Percentiles rank a stretch among this genome's conserved stretches.
Evolutionary conservation across 148 eudicot species (phyloP).

Genomic region (Vaccinium darrowii): DNA sequence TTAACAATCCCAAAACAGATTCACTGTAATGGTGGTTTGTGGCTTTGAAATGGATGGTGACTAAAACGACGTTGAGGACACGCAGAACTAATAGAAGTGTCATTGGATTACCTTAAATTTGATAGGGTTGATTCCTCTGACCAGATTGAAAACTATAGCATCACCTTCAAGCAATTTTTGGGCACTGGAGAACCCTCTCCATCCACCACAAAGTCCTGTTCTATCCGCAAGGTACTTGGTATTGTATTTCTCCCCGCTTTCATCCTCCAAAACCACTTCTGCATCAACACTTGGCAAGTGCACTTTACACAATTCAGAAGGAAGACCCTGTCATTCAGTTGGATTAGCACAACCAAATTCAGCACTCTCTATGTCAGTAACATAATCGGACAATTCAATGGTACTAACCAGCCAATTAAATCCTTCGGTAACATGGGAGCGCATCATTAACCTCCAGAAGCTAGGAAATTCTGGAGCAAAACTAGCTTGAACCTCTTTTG

Average conservation of each 20-base stretch:
- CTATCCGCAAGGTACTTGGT: constrained; percentile 14
- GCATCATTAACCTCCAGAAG: not conserved
- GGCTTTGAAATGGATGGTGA: not conserved
- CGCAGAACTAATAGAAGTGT: not conserved
- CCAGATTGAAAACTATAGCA: constrained; percentile 25
- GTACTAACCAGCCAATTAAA: not conserved
- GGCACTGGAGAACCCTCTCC: constrained; percentile 17
- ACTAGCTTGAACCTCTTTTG: not conserved
- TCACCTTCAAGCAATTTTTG: constrained; percentile 28
- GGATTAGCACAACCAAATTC: not conserved
- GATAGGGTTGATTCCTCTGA: not conserved
- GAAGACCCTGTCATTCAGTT: constrained; percentile 24
- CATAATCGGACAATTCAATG: not conserved
- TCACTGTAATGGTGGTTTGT: not conserved
- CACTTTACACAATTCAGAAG: constrained; percentile 16
- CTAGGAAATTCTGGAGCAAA: not conserved
- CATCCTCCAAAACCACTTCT: constrained; percentile 20
- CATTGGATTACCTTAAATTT: not conserved
- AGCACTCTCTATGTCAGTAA: not conserved
- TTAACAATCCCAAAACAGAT: not conserved
- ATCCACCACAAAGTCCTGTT: constrained; percentile 26
- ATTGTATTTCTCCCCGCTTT: constrained; percentile 15
- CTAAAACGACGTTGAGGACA: not conserved
- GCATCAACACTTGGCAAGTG: constrained; percentile 16
- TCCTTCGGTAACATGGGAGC: not conserved